phyloP scores from a whole-genome alignment of 108 stramenopile species.

The Nitzschia sp. region DNA sequence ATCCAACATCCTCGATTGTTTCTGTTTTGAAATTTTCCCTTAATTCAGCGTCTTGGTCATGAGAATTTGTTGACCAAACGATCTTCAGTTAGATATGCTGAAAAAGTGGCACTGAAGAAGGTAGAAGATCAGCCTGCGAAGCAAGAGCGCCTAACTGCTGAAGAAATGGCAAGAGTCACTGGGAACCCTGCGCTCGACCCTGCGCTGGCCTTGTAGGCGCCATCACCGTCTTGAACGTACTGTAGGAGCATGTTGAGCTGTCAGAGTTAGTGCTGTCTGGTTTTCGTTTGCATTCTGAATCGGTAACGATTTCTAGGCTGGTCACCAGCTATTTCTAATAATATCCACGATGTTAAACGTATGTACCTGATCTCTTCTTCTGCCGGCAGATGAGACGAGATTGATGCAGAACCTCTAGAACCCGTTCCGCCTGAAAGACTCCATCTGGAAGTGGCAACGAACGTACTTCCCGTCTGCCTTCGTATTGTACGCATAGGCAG shows the following conservation, averaged over 20 bases:
- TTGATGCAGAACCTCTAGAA: slow-evolving; percentile 76
- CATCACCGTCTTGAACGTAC: too few species aligned
- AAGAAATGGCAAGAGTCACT: not conserved
- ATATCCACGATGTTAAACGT: too few species aligned
- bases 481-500: too few species aligned
- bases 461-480: slow-evolving; percentile 80
- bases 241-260: too few species aligned
- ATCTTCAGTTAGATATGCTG: slow-evolving; percentile 61
- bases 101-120: slow-evolving; percentile 64
- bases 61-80: slow-evolving; percentile 59
- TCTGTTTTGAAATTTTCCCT: not conserved
- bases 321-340: too few species aligned
- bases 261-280: too few species aligned
- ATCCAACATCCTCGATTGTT: not conserved
- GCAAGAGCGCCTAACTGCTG: slow-evolving; percentile 24
- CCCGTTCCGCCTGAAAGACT: slow-evolving; percentile 67
- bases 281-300: too few species aligned
- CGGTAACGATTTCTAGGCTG: too few species aligned
- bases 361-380: not conserved
- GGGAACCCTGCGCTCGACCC: not conserved
- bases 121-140: slow-evolving; percentile 74
- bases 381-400: slow-evolving; percentile 67
- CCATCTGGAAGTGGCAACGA: slow-evolving; percentile 75
- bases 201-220: too few species aligned
- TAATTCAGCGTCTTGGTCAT: slow-evolving; percentile 63